phyloP scores from a whole-genome alignment of 2,329 filamentous ascomycete species.

The Pseudovirgaria hyperparasitica region DNA sequence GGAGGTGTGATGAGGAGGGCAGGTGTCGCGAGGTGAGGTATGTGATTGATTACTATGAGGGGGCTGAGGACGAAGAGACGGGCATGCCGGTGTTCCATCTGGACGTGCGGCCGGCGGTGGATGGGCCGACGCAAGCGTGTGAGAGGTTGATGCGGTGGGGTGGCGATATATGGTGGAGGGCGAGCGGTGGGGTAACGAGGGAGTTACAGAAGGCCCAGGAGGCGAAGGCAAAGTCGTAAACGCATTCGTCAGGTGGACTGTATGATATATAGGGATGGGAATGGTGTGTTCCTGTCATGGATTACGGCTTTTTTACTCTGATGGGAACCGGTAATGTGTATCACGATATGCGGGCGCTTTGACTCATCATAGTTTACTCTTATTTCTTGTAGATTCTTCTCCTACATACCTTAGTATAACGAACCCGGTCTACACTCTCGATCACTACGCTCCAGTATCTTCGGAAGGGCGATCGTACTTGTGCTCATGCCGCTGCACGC shows the following conservation, averaged over 20 bases:
- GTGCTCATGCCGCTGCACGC: too few relatives aligned
- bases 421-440: too few relatives aligned
- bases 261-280: background rate
- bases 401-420: too few relatives aligned
- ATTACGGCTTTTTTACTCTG: background rate
- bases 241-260: background rate
- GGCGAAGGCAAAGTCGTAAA: background rate
- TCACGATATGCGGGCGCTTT: too few relatives aligned
- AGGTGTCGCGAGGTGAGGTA: slow-evolving; percentile 71
- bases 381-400: too few relatives aligned
- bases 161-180: slow-evolving; percentile 87
- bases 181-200: slow-evolving; percentile 57
- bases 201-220: slow-evolving; percentile 22
- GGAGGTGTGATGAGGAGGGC: slow-evolving; percentile 53
- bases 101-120: slow-evolving; percentile 80
- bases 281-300: background rate
- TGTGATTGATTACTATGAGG: slow-evolving; percentile 93
- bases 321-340: too few relatives aligned
- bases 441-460: too few relatives aligned
- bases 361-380: too few relatives aligned
- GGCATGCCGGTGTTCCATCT: slow-evolving; percentile 94
- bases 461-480: too few relatives aligned
- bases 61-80: slow-evolving; percentile 62
- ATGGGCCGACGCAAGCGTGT: slow-evolving; percentile 64
- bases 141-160: slow-evolving; percentile 83